Evolutionary conservation across 2,329 filamentous ascomycete species (phyloP), one percentile per base, ranked within the genome.

Genomic region (Dactylonectria macrodidyma): DNA sequence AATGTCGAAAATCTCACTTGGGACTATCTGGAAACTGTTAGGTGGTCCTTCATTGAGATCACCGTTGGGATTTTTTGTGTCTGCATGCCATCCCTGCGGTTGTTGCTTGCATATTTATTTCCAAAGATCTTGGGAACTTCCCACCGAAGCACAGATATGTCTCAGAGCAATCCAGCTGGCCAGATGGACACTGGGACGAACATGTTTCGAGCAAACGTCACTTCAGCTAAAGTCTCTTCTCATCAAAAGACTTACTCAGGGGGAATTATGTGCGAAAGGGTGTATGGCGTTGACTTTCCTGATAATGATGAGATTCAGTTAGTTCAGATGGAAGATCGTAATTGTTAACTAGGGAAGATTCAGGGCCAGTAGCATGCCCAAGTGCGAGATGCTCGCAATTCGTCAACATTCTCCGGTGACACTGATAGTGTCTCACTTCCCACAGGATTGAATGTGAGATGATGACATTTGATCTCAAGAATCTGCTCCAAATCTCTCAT

Each of bases 21-120:
- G 80, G 76, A 80, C 11, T 78, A 72, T 8, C 74, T 76, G 14
- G 78, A 75, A 5, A 68, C 80, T 0, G 75, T 74, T 4, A 67
- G 76, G 22, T 83, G 78, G 81, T 82, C 81, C 0, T 77, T 74
- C 0, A 74, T 84, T 26, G 82, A 84, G 65, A 78, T 81, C 64
- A 80, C 80, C 62, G 76, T 81, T 14, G 81, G 78, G 50, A 76
- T 82, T 14, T 79, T 84, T 7, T 82, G 82, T 64, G 79, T 77
- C 12, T 83, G 81, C 52, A 72, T 83, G 76, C 81, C 81, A 0
- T 76, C 80, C 0, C 59, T 83, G 1, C 75, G 80, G 6, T 71
- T 81, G 11, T 67, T 82, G 0, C 73, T 83, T 2, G 77, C 80
- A 12, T 71, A 78, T 0, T 71, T 84, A 38, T 81, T 85, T 69